These are phyloP conservation scores for Podospora conica DNA, from an alignment of 495 filamentous ascomycete genomes.

Conservation along the genomic window DNA sequence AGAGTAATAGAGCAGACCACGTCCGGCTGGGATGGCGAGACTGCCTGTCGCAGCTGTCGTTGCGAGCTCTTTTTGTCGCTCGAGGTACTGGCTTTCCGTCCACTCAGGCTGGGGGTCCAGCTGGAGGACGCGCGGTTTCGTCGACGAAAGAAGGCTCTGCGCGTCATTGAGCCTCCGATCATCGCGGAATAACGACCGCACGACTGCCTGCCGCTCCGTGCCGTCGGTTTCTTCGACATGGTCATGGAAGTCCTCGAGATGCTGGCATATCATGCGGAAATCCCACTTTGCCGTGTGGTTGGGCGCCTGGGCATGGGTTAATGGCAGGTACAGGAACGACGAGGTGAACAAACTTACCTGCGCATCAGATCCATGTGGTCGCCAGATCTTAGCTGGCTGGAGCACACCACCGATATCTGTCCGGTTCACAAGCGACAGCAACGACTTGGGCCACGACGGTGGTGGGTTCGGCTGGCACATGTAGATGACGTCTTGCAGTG, in stretches of 20 bases:
- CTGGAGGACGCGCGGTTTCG: slow-evolving; percentile 66
- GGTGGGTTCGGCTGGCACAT: slow-evolving; percentile 76
- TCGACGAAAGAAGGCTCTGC: slow-evolving; percentile 67
- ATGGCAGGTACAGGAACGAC: not conserved
- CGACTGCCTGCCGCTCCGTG: slow-evolving; percentile 72
- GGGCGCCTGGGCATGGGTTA: slow-evolving; percentile 35
- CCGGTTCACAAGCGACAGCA: slow-evolving; percentile 72
- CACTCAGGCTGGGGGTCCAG: slow-evolving; percentile 69
- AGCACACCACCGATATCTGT: slow-evolving; percentile 73
- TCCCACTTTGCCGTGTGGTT: slow-evolving; percentile 66
- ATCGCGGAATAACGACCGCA: slow-evolving; percentile 79
- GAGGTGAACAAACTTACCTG: slow-evolving; percentile 20
- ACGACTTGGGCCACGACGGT: slow-evolving; percentile 60
- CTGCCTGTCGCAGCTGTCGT: slow-evolving; percentile 80
- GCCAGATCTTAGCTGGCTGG: slow-evolving; percentile 39
- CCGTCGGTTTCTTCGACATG: slow-evolving; percentile 47
- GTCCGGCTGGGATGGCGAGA: slow-evolving; percentile 76
- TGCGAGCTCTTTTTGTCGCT: slow-evolving; percentile 85
- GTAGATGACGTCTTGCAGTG: slow-evolving; percentile 76
- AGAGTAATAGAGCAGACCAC: slow-evolving; percentile 77
- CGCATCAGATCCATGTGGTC: slow-evolving; percentile 31
- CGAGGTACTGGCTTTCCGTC: slow-evolving; percentile 80
- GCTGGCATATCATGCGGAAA: slow-evolving; percentile 56
- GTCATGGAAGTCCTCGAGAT: slow-evolving; percentile 35
- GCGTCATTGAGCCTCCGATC: slow-evolving; percentile 85